These are phyloP conservation scores for Mucor piriformis DNA, from an alignment of 371 early-diverging fungal species.

Conservation along the genomic window DNA sequence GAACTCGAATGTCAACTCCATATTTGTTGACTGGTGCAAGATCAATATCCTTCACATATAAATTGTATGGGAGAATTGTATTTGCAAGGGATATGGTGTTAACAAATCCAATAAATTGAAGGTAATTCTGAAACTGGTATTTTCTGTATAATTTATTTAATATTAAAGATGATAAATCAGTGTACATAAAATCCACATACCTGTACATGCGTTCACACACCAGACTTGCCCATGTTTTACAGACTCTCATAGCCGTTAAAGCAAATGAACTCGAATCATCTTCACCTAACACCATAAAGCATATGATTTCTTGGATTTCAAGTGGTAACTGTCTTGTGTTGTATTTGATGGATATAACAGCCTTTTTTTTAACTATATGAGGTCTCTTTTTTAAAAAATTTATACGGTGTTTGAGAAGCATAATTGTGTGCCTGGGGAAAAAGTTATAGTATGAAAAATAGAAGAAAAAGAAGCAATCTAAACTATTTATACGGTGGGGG, in stretches of 20 bases:
- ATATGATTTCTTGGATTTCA: constrained; percentile 27
- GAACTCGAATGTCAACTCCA: constrained; percentile 18
- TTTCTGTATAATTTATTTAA: constrained; percentile 1
- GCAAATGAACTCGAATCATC: constrained; percentile 17
- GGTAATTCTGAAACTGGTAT: constrained; percentile 15
- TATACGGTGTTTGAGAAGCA: constrained; percentile 15
- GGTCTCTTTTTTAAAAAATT: constrained; percentile 14
- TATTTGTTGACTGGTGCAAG: constrained; percentile 26
- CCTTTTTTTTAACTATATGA: not conserved
- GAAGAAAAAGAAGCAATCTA: not conserved
- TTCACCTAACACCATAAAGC: constrained; percentile 12
- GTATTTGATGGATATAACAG: constrained; percentile 3
- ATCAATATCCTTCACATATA: constrained; percentile 17
- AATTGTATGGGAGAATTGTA: constrained; percentile 11
- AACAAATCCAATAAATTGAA: constrained; percentile 27
- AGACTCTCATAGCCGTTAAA: constrained; percentile 18
- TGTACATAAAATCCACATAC: constrained; percentile 1
- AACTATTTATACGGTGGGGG: not conserved
- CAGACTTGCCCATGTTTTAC: constrained; percentile 18
- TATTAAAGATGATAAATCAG: not conserved
- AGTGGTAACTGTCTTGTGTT: constrained; percentile 13
- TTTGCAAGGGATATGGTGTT: constrained; percentile 12
- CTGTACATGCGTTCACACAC: constrained; percentile 21
- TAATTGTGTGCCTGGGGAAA: not conserved
- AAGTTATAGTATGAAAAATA: not conserved